Conservation (phyloP, 1,139 yeast genomes). For the Magnusiomyces magnusii region DNA sequence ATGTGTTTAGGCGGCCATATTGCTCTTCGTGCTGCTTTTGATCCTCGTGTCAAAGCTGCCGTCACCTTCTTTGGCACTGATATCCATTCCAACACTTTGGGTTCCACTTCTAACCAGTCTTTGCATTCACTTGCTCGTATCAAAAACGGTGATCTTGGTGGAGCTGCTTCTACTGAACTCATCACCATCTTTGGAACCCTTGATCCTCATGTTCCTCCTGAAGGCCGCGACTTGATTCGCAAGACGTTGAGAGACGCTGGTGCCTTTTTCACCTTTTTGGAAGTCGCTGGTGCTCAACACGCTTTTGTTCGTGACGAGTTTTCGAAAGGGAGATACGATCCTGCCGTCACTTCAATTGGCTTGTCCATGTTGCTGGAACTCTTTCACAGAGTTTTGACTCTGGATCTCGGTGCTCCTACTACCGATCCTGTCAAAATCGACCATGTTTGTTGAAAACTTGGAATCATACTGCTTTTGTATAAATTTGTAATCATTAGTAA, state of each 20-base stretch:
- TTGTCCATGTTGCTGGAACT: slow-evolving; percentile 61
- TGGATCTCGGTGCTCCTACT: slow-evolving; percentile 58
- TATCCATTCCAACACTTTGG: slow-evolving; percentile 59
- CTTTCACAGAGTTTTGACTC: slow-evolving; percentile 59
- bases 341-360: slow-evolving; percentile 64
- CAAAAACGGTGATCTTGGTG: slow-evolving; percentile 35
- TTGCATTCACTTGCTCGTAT: slow-evolving; percentile 49
- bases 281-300: slow-evolving; percentile 73
- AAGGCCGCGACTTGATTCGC: slow-evolving; percentile 68
- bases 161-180: slow-evolving; percentile 46
- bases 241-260: slow-evolving; percentile 50
- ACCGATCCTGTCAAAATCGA: slow-evolving; percentile 46
- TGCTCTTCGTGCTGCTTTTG: slow-evolving; percentile 67
- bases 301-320: slow-evolving; percentile 75
- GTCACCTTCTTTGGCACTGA: slow-evolving; percentile 81
- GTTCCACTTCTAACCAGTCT: slow-evolving; percentile 52
- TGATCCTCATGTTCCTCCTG: slow-evolving; percentile 75
- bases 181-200: slow-evolving; percentile 68
- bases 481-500: background rate
- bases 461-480: background rate
- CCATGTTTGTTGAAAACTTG: slow-evolving; percentile 49
- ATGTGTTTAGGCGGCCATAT: slow-evolving; percentile 86
- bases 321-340: slow-evolving; percentile 73
- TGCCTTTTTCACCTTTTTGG: slow-evolving; percentile 62
- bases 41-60: slow-evolving; percentile 55